Conservation (phyloP, 345 rosid genomes). For the Dipteronia sinensis region DNA sequence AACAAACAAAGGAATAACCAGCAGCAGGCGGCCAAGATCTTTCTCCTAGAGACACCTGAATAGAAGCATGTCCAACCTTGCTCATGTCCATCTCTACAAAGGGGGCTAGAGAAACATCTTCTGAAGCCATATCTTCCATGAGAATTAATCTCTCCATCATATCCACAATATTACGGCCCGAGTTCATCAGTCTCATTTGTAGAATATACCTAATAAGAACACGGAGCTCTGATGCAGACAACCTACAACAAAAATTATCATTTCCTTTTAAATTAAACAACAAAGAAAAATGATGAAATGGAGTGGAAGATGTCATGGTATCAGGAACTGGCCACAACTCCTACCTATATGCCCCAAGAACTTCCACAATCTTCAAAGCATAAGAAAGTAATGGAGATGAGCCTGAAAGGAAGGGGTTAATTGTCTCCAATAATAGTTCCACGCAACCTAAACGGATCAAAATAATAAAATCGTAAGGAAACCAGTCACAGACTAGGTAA, state of each 20-base stretch:
- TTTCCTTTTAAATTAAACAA: constrained; percentile 22
- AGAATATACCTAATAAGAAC: constrained; percentile 78
- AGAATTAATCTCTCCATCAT: constrained; percentile 94
- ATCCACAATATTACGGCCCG: constrained; percentile 78
- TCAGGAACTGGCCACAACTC: constrained; percentile 14
- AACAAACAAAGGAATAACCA: constrained; percentile 97
- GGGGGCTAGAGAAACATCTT: constrained; percentile 88
- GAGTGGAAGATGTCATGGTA: constrained; percentile 11
- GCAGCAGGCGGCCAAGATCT: constrained; percentile 99
- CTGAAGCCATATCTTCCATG: constrained; percentile 78
- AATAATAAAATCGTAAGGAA: constrained; percentile 33
- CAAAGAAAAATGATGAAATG: constrained; percentile 19
- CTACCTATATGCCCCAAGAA: constrained; percentile 96
- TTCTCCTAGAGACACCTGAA: constrained; percentile 97
- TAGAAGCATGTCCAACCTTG: constrained; percentile 92
- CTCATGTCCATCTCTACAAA: constrained; percentile 97
- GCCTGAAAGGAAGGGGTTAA: constrained; percentile 82
- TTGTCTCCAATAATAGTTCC: constrained; percentile 88
- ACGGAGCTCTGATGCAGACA: constrained; percentile 91
- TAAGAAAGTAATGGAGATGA: constrained; percentile 81
- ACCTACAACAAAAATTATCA: constrained; percentile 59
- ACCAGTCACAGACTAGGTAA: constrained; percentile 14
- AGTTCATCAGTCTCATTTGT: constrained; percentile 79
- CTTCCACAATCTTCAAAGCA: constrained; percentile 93
- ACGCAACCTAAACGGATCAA: constrained; percentile 66